Percentiles rank a stretch among this genome's conserved stretches.
Conservation (phyloP, 1,139 yeast species). For the Pichia sp. region DNA sequence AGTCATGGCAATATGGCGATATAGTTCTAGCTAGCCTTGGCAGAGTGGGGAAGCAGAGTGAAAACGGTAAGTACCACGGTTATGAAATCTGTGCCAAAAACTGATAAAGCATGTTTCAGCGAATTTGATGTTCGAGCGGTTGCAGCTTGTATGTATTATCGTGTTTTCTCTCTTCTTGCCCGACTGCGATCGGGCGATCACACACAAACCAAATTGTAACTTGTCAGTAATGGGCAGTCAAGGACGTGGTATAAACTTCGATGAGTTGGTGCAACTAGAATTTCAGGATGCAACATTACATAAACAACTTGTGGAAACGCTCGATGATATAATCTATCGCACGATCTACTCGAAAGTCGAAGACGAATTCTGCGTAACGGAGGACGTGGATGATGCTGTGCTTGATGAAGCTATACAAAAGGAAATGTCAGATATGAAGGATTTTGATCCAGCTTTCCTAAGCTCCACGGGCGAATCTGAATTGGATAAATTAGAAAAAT, state of each 20-base stretch:
- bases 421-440: conserved; percentile 1
- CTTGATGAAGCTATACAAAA: conserved; percentile 2
- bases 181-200: too few species aligned
- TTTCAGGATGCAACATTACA: conserved; percentile 20
- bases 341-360: background rate
- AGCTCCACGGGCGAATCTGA: background rate
- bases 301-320: conserved; percentile 15
- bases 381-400: background rate
- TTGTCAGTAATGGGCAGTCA: background rate
- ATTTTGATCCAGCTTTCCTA: background rate
- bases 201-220: background rate
- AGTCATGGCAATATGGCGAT: background rate
- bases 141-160: background rate
- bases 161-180: too few species aligned
- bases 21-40: too few species aligned
- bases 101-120: background rate
- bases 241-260: background rate
- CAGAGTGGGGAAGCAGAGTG: too few species aligned
- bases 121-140: background rate
- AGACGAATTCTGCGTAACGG: background rate
- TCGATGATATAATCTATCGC: conserved; percentile 20
- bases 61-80: too few species aligned
- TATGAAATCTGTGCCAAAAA: background rate
- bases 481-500: background rate
- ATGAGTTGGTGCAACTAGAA: conserved; percentile 10